Conservation (phyloP, 169 alveolate genomes). For the Cystoisospora suis region DNA sequence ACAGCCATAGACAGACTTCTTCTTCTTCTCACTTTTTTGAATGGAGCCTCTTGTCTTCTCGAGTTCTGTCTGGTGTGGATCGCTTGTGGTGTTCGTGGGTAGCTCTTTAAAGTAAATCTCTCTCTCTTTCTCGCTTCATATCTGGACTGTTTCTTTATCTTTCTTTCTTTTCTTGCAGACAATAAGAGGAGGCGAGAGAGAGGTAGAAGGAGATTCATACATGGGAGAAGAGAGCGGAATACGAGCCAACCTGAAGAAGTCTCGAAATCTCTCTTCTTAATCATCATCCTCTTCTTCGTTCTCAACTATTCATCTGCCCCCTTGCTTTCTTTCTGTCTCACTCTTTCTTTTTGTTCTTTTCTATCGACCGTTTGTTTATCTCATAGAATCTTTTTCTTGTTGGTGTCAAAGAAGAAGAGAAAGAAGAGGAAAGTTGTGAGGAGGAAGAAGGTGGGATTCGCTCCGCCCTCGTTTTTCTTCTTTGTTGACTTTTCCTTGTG, state of each 20-base stretch:
- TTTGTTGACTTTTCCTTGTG: no score
- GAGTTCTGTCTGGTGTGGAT: neutral
- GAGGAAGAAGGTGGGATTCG: no score
- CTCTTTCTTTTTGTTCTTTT: no score
- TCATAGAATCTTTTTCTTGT: no score
- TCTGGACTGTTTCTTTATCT: slow-evolving; percentile 19
- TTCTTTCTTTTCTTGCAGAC: slow-evolving; percentile 45
- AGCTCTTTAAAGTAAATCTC: neutral
- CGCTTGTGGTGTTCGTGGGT: neutral
- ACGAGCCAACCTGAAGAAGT: slow-evolving; percentile 56
- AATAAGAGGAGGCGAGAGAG: slow-evolving; percentile 46
- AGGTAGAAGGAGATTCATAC: slow-evolving; percentile 53
- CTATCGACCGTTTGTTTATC: no score
- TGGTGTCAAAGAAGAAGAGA: no score
- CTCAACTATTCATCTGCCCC: no score
- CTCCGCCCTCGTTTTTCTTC: no score
- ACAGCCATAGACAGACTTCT: neutral
- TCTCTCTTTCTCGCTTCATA: neutral
- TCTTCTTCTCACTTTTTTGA: neutral
- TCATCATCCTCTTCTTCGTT: no score
- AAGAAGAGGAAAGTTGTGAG: no score
- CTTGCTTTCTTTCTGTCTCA: no score
- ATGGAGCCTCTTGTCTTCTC: neutral
- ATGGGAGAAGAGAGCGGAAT: slow-evolving; percentile 54
- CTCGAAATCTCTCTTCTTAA: slow-evolving; percentile 45